A percentile compares a stretch with the other conserved stretches of the same genome.
These are phyloP conservation scores for Oxyria digyna DNA, from an alignment of 148 eudicot species.

Conservation along the genomic window DNA sequence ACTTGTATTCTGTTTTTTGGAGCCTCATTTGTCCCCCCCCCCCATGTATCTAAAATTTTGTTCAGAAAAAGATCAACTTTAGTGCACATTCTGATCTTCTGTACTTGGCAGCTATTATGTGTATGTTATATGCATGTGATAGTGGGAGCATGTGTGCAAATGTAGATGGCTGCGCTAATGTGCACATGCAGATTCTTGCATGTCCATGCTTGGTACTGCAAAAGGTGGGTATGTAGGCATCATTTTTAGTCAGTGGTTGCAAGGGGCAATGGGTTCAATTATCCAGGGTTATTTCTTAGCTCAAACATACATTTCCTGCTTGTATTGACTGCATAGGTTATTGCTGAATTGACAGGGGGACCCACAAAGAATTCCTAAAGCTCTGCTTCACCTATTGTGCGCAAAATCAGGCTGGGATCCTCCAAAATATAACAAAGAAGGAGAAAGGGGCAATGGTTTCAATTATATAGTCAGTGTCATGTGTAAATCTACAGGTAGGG, in stretches of 20 bases:
- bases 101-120: neutral
- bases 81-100: neutral
- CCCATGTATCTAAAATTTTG: neutral
- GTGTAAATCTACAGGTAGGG: constrained; percentile 94
- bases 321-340: neutral
- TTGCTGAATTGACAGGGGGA: constrained; percentile 48
- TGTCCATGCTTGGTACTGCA: too few species aligned
- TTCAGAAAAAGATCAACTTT: too few species aligned
- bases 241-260: neutral
- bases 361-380: constrained; percentile 77
- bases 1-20: neutral
- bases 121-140: neutral
- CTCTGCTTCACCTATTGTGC: constrained; percentile 89
- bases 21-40: neutral
- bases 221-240: neutral
- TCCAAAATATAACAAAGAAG: constrained; percentile 68
- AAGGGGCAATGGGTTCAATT: neutral
- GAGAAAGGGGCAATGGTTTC: constrained; percentile 36
- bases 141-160: neutral
- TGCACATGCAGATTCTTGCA: neutral
- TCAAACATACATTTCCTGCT: neutral
- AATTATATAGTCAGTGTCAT: constrained; percentile 61
- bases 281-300: neutral
- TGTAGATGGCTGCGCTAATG: neutral
- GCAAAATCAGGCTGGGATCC: constrained; percentile 96